A percentile compares a stretch with the other conserved stretches of the same genome.
phyloP scores from a whole-genome alignment of 495 filamentous ascomycete genomes.

The Penicillium ucsense region DNA sequence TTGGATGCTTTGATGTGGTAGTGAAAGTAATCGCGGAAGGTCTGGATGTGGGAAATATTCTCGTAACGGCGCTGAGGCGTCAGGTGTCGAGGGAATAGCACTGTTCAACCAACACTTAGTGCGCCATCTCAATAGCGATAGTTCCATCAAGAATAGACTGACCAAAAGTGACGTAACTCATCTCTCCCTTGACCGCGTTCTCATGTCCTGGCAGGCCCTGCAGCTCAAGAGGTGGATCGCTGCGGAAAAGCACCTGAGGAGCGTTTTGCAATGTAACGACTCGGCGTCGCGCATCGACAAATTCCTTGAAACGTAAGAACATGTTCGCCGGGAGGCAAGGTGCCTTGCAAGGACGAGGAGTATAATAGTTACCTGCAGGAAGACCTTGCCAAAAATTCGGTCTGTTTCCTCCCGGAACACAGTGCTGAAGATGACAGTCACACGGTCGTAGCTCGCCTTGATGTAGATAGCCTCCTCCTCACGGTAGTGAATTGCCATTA shows the following conservation, averaged over 20 bases:
- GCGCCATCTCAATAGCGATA: background rate
- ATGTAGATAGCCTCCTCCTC: conserved; percentile 99
- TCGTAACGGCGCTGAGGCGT: conserved; percentile 82
- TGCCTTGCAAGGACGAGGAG: too few species aligned
- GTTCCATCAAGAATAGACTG: conserved; percentile 8
- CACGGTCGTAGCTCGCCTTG: conserved; percentile 91
- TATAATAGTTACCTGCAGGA: conserved; percentile 48
- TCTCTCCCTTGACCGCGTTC: conserved; percentile 60
- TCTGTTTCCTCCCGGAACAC: conserved; percentile 97
- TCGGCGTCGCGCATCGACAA: conserved; percentile 88
- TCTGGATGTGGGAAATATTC: conserved; percentile 97
- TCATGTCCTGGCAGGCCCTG: conserved; percentile 75
- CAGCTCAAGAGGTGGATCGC: conserved; percentile 87
- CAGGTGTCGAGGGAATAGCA: conserved; percentile 91
- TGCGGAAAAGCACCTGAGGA: conserved; percentile 94
- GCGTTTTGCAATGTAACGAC: conserved; percentile 83
- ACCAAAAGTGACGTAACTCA: conserved; percentile 99
- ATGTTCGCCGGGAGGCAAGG: too few species aligned
- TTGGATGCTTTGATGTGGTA: conserved; percentile 99
- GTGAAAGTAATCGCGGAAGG: conserved; percentile 99
- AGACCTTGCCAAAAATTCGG: conserved; percentile 92
- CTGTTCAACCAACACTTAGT: conserved; percentile 35
- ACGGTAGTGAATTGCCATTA: conserved; percentile 94
- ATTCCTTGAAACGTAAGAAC: conserved; percentile 49
- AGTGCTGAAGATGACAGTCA: conserved; percentile 98